Conservation (phyloP, 108 stramenopile species). For the Cylindrotheca closterium region DNA sequence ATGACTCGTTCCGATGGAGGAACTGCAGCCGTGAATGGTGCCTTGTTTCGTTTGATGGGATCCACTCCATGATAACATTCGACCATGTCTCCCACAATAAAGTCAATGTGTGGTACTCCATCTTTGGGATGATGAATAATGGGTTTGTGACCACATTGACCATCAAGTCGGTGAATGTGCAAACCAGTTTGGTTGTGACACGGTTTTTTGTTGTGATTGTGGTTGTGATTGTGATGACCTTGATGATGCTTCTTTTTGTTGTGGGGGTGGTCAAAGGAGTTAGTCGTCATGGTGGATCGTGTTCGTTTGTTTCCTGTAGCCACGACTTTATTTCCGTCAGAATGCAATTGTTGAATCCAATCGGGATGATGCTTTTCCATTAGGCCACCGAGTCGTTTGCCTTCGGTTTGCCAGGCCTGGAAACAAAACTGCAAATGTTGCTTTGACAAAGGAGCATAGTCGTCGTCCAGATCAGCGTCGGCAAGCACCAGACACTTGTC, state of each 20-base stretch:
- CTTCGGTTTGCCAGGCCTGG: slow-evolving; percentile 43
- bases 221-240: too few species aligned
- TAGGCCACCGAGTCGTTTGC: slow-evolving; percentile 23
- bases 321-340: not conserved
- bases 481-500: slow-evolving; percentile 43
- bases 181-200: not conserved
- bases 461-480: slow-evolving; percentile 27
- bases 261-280: too few species aligned
- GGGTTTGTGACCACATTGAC: slow-evolving; percentile 65
- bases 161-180: slow-evolving; percentile 54
- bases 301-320: not conserved
- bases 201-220: too few species aligned
- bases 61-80: slow-evolving; percentile 59
- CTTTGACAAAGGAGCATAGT: slow-evolving; percentile 21
- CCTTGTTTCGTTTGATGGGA: slow-evolving; percentile 20
- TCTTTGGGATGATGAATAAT: slow-evolving; percentile 59
- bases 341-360: not conserved
- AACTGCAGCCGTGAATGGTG: too few species aligned
- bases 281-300: not conserved
- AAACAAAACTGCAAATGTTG: slow-evolving; percentile 40
- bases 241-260: too few species aligned
- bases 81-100: slow-evolving; percentile 60
- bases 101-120: slow-evolving; percentile 62
- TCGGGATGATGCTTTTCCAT: not conserved
- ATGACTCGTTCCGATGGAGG: too few species aligned